Conservation (phyloP, 106 monocot genomes). For the Platanthera zijinensis region DNA sequence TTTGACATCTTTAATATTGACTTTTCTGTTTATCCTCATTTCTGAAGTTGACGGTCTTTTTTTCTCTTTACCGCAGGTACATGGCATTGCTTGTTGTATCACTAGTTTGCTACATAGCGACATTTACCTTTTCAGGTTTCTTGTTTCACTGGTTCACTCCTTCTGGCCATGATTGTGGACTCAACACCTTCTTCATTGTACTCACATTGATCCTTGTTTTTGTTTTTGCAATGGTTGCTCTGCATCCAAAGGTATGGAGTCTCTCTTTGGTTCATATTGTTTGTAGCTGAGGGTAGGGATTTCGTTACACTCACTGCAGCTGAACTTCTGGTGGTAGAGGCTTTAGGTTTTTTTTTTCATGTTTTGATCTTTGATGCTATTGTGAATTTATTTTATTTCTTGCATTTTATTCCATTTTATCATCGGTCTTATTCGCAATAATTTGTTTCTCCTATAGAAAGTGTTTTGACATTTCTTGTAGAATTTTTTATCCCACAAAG, state of each 20-base stretch:
- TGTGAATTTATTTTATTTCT: neutral
- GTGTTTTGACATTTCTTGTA: too few relatives aligned
- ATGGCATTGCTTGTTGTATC: slow-evolving; percentile 83
- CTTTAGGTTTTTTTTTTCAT: neutral
- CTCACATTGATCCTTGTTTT: slow-evolving; percentile 79
- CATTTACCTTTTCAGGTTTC: slow-evolving; percentile 85
- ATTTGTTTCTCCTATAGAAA: too few relatives aligned
- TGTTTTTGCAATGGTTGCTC: slow-evolving; percentile 73
- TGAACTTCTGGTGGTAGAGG: neutral
- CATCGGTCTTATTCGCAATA: neutral
- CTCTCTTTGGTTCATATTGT: too few relatives aligned
- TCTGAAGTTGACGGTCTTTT: neutral
- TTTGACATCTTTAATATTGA: neutral
- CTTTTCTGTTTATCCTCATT: neutral
- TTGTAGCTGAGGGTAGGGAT: too few relatives aligned
- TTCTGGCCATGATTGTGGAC: slow-evolving; percentile 90
- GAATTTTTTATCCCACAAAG: too few relatives aligned
- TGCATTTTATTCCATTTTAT: neutral
- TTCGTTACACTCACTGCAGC: too few relatives aligned
- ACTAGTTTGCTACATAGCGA: slow-evolving; percentile 74
- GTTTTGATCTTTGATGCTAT: neutral
- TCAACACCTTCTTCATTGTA: slow-evolving; percentile 88
- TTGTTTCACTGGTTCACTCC: slow-evolving; percentile 97
- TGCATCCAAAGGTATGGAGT: slow-evolving; percentile 75
- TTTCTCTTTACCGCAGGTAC: slow-evolving; percentile 43